phyloP scores from a whole-genome alignment of 345 rosid species.

The Kandelia obovata region DNA sequence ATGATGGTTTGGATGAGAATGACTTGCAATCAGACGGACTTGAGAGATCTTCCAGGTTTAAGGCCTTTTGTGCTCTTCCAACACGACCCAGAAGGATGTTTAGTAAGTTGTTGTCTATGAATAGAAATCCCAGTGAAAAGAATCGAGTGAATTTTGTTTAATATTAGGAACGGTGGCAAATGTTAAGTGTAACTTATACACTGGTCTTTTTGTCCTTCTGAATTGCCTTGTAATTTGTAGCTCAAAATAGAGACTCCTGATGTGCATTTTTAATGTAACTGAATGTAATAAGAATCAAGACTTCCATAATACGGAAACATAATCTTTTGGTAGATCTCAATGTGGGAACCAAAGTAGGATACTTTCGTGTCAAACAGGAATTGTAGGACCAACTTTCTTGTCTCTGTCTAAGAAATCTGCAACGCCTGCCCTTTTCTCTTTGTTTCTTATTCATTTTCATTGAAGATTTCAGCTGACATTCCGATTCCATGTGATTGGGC shows the following conservation, averaged over 20 bases:
- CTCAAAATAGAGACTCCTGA: constrained; percentile 28
- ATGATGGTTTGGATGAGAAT: constrained; percentile 57
- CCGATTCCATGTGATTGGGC: constrained; percentile 13
- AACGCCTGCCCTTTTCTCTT: constrained; percentile 8
- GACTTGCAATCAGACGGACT: constrained; percentile 54
- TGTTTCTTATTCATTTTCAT: constrained; percentile 28
- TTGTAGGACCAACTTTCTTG: not conserved
- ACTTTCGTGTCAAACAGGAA: constrained; percentile 12
- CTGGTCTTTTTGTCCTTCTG: constrained; percentile 15
- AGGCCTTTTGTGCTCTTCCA: constrained; percentile 79
- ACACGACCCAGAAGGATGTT: constrained; percentile 44
- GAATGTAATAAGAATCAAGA: constrained; percentile 32
- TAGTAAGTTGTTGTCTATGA: constrained; percentile 40
- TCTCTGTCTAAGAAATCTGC: constrained; percentile 23
- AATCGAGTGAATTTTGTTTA: constrained; percentile 36
- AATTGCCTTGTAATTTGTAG: constrained; percentile 36
- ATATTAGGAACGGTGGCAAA: constrained; percentile 25
- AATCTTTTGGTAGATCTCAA: constrained; percentile 20
- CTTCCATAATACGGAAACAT: constrained; percentile 24
- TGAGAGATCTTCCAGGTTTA: constrained; percentile 55
- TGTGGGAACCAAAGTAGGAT: not conserved
- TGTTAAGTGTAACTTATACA: constrained; percentile 32
- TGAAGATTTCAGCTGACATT: constrained; percentile 18
- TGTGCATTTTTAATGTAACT: constrained; percentile 47
- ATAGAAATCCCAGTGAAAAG: constrained; percentile 46